Percentiles rank a stretch among this genome's conserved stretches.
Evolutionary conservation across 257 asterid species (phyloP).

Genomic region (Lycium ferocissimum): DNA sequence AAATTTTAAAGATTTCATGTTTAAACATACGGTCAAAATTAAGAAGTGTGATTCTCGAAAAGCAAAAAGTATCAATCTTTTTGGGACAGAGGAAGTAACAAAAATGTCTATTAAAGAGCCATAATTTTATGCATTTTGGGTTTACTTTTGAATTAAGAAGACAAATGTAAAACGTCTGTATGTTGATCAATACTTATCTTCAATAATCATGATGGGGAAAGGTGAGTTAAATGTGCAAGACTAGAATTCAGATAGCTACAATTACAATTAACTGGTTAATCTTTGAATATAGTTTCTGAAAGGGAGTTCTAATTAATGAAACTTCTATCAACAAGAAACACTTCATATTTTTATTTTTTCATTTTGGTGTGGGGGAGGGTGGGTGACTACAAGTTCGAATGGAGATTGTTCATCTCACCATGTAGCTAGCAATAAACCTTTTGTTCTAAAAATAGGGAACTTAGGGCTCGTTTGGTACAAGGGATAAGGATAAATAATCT

Average conservation of each 20-base stretch:
- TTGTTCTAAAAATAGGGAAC: not conserved
- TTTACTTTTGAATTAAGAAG: not conserved
- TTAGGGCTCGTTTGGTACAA: no score
- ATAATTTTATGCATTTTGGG: not conserved
- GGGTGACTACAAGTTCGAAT: not conserved
- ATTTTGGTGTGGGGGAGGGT: no score
- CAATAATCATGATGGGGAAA: not conserved
- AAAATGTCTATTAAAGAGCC: not conserved
- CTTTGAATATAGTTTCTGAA: not conserved
- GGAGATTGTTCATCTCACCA: constrained; percentile 7
- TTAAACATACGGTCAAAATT: no score
- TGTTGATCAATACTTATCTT: not conserved
- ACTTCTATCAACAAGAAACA: not conserved
- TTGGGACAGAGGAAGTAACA: not conserved
- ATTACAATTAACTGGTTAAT: not conserved
- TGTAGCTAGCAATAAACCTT: not conserved
- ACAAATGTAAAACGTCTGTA: not conserved
- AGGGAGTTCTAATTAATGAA: not conserved
- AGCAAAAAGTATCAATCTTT: no score
- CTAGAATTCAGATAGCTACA: not conserved
- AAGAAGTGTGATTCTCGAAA: no score
- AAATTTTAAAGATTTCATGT: no score
- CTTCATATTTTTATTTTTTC: no score
- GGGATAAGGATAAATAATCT: no score
- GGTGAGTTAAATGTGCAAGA: not conserved